phyloP scores from a whole-genome alignment of 2,329 filamentous ascomycete genomes.

The Clonostachys sp. region DNA sequence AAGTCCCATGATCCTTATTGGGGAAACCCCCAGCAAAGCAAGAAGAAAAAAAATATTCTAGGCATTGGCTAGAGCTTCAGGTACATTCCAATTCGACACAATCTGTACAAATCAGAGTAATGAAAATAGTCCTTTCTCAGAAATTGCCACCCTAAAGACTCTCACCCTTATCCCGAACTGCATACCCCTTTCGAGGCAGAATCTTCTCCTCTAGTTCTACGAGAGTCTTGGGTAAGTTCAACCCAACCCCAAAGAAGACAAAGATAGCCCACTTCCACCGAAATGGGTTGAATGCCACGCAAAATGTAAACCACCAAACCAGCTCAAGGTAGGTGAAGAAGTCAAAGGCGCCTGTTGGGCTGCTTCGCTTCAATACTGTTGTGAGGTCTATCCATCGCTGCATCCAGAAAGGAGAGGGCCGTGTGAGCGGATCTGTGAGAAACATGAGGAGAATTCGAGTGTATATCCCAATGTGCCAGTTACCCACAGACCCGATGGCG shows the following conservation, averaged over 20 bases:
- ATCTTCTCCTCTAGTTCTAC: slow-evolving; percentile 62
- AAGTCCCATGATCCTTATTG: too few relatives aligned
- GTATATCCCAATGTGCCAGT: slow-evolving; percentile 89
- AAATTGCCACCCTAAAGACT: slow-evolving; percentile 8
- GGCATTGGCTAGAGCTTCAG: too few relatives aligned
- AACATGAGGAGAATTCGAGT: slow-evolving; percentile 85
- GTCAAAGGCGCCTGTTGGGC: slow-evolving; percentile 75
- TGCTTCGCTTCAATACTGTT: slow-evolving; percentile 60
- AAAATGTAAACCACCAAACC: slow-evolving; percentile 81
- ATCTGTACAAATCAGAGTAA: too few relatives aligned
- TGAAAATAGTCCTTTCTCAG: too few relatives aligned
- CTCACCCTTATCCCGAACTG: slow-evolving; percentile 8
- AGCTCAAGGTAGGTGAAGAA: slow-evolving; percentile 88
- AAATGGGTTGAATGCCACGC: slow-evolving; percentile 76
- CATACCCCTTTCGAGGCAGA: slow-evolving; percentile 43
- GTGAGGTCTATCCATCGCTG: slow-evolving; percentile 85
- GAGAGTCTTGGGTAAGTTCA: slow-evolving; percentile 59
- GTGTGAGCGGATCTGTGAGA: slow-evolving; percentile 70
- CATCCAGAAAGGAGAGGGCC: slow-evolving; percentile 72
- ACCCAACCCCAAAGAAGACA: slow-evolving; percentile 72
- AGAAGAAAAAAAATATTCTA: too few relatives aligned
- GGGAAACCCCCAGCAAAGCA: too few relatives aligned
- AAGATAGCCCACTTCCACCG: slow-evolving; percentile 87
- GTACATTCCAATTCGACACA: too few relatives aligned
- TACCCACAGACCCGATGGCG: slow-evolving; percentile 77